Evolutionary conservation across 257 asterid genomes (phyloP).

Genomic region (Linderniella brevidens): DNA sequence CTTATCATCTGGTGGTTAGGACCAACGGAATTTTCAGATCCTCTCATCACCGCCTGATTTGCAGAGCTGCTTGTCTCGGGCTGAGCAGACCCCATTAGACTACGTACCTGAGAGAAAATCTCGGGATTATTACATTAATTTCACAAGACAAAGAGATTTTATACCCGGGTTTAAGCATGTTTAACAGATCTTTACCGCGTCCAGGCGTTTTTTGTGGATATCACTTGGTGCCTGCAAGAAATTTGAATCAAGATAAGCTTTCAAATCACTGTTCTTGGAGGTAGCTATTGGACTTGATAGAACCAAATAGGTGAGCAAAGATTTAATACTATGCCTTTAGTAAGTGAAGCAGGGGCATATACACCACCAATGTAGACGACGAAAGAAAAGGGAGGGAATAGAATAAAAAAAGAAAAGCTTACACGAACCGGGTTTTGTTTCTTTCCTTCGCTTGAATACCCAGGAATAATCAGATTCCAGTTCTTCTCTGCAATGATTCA

Average conservation of each 20-base stretch:
- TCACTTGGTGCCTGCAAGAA: slow-evolving; percentile 54
- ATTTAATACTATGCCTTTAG: not conserved
- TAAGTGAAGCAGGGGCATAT: not conserved
- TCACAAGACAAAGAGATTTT: not conserved
- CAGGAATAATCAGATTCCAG: slow-evolving; percentile 72
- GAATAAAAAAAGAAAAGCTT: slow-evolving; percentile 21
- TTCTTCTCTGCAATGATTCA: slow-evolving; percentile 61
- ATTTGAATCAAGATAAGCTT: too few species aligned
- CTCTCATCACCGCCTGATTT: slow-evolving; percentile 42
- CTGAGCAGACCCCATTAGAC: slow-evolving; percentile 45
- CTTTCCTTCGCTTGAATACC: slow-evolving; percentile 69
- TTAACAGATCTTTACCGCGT: slow-evolving; percentile 37
- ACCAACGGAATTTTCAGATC: slow-evolving; percentile 29
- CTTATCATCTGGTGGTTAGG: slow-evolving; percentile 27
- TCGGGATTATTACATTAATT: not conserved
- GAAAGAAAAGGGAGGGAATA: slow-evolving; percentile 3
- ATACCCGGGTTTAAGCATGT: not conserved
- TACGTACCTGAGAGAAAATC: slow-evolving; percentile 31
- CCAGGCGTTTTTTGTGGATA: slow-evolving; percentile 69
- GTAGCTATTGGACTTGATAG: too few species aligned
- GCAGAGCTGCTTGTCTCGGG: slow-evolving; percentile 27
- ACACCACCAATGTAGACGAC: not conserved
- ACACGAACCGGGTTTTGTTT: slow-evolving; percentile 33
- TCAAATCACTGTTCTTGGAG: too few species aligned
- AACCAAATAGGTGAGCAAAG: too few species aligned